Base-by-base conservation (phyloP, 2,329 filamentous ascomycete genomes). In the Phoma herbarum region DNA sequence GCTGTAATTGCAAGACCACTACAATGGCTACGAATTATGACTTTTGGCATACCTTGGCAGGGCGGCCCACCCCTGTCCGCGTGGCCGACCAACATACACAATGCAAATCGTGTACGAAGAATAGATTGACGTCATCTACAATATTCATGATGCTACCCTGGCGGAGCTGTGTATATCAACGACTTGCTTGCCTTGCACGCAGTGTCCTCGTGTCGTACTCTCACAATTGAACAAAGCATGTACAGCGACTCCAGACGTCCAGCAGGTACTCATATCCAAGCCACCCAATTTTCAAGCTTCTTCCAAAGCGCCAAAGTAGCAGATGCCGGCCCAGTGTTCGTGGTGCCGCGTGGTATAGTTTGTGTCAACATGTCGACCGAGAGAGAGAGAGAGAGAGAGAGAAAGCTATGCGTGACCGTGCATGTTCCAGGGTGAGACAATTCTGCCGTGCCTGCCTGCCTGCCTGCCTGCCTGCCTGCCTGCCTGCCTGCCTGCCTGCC, bases 1-100 rank as follows among this genome's bases (percentile, higher is more conserved):
- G 76, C 78, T 95, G 43, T 93, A 57, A 25, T 6, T 4, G 25
- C n/a, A 20, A 4, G 14, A 28, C 23, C 8, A 45, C 8, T 4
- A 18, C 29, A 31, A n/a, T 31, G 26, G 26, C 25, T n/a, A 52
- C 22, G n/a, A 39, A 20, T 39, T 8, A 35, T 16, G 35, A 39
- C 35, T 22, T 12, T 35, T n/a, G n/a, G n/a, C n/a, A n/a, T n/a
- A n/a, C n/a, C 29, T 31, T 14, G 11, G 29, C 12, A 14, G 11
- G 29, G 5, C 11, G 29, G 5, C 11, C 8, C 29, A 14, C 8
- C 11, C 14, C 4, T 12, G 2, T 31, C 11, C 29, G 29, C 29
- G 2, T 3, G 10, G 12, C 25, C 8, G 31, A 46, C 20, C 7
- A 14, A 18, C 18, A 25, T 8, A 1, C 22, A n/a, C 41, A 14